Conservation (phyloP, 805 yeast genomes). For the Candida methanosorbosa region DNA sequence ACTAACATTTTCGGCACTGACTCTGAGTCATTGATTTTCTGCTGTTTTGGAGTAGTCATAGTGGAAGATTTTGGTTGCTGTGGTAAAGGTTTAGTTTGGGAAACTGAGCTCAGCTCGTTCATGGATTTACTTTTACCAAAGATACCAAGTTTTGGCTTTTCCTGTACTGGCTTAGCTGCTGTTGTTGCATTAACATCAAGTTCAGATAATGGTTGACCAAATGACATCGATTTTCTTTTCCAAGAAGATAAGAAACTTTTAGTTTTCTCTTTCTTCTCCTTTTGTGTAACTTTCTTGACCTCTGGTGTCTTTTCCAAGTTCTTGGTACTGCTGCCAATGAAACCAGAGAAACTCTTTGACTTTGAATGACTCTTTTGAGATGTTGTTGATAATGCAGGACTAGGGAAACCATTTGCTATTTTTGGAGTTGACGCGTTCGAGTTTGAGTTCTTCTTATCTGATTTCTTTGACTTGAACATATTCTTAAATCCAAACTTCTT, state of each 20-base stretch:
- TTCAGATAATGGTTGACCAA: conserved; percentile 8
- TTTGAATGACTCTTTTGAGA: conserved; percentile 5
- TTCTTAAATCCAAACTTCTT: conserved; percentile 20
- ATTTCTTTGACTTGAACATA: conserved; percentile 14
- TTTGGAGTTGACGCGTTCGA: conserved; percentile 1
- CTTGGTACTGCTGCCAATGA: too few relatives aligned
- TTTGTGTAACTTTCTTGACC: too few relatives aligned
- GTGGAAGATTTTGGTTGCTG: too few relatives aligned
- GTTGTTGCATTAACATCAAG: too few relatives aligned
- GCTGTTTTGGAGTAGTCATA: conserved; percentile 1
- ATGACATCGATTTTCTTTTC: conserved; percentile 21
- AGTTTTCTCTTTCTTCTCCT: conserved; percentile 16
- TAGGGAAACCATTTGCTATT: conserved; percentile 2
- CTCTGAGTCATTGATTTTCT: background rate
- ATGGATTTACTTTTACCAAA: conserved; percentile 10
- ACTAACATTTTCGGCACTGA: background rate
- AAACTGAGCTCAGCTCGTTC: background rate
- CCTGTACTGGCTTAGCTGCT: background rate
- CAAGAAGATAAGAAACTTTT: conserved; percentile 20
- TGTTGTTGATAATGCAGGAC: conserved; percentile 9
- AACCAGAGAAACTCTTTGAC: conserved; percentile 10
- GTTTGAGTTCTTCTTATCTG: background rate
- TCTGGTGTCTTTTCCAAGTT: too few relatives aligned
- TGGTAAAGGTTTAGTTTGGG: background rate
- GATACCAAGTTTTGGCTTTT: conserved; percentile 5